These are phyloP conservation scores for Neurospora pannonica DNA, from an alignment of 495 filamentous ascomycete genomes.

Conservation along the genomic window DNA sequence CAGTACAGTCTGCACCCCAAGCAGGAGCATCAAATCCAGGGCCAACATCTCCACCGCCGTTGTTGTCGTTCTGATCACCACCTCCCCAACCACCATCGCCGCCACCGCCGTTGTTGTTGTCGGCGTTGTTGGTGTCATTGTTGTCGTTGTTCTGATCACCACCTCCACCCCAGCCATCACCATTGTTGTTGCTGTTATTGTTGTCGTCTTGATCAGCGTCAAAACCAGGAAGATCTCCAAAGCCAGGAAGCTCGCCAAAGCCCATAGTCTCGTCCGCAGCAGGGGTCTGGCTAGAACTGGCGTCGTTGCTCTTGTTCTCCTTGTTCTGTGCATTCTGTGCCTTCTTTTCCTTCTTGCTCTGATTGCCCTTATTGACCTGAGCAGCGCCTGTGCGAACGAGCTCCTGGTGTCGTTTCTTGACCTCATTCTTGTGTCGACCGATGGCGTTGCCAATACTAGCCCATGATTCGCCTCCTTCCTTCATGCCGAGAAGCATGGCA, in stretches of 20 bases:
- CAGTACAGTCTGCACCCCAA: neutral
- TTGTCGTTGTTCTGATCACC: neutral
- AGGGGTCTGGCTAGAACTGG: neutral
- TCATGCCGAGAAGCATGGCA: slow-evolving; percentile 16
- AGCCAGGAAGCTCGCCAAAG: neutral
- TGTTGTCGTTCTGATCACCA: neutral
- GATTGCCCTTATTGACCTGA: neutral
- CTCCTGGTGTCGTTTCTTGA: slow-evolving; percentile 11
- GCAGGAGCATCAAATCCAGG: neutral
- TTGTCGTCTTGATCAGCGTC: neutral
- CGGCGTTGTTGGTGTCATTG: neutral
- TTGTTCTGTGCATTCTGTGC: neutral
- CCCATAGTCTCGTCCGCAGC: neutral
- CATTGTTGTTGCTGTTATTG: neutral
- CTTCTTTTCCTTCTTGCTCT: neutral
- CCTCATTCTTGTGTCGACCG: slow-evolving; percentile 7
- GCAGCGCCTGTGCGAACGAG: slow-evolving; percentile 1
- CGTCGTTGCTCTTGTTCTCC: neutral
- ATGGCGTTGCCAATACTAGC: slow-evolving; percentile 10
- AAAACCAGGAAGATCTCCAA: neutral
- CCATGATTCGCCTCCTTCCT: slow-evolving; percentile 11
- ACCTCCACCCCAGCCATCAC: neutral
- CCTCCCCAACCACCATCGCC: neutral
- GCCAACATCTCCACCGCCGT: neutral
- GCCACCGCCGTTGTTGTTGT: neutral